Conservation (phyloP, 75 land plant genomes). For the Pseudotsuga menziesii region DNA sequence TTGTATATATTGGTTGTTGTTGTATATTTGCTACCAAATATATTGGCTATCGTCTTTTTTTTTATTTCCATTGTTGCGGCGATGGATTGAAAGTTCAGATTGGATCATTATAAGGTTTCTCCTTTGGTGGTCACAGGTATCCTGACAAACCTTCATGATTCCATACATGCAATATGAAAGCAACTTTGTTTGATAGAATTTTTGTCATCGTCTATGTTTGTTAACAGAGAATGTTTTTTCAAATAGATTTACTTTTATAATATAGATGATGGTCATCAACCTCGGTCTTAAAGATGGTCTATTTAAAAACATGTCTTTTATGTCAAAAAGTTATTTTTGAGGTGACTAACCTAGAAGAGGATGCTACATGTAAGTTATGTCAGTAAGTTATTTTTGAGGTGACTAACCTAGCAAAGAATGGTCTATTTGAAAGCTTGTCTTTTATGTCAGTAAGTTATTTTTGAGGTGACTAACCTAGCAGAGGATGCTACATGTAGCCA, state of each 20-base stretch:
- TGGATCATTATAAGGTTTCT: conserved; percentile 76
- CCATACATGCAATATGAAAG: neutral
- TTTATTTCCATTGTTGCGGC: conserved; percentile 84
- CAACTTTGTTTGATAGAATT: neutral
- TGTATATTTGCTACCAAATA: conserved; percentile 52
- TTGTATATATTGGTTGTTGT: conserved; percentile 70
- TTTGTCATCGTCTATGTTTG: no score
- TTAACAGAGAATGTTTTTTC: no score
- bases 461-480: no score
- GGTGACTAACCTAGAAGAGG: no score
- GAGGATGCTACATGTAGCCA: conserved; percentile 50
- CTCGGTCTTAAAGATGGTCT: neutral
- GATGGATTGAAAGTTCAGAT: conserved; percentile 95
- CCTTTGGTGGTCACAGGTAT: conserved; percentile 99
- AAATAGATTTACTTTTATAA: neutral
- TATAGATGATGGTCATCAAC: neutral
- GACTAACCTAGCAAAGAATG: no score
- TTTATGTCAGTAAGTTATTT: no score
- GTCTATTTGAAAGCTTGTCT: no score
- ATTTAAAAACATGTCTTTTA: neutral
- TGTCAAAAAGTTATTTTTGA: no score
- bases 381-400: neutral
- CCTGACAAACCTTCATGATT: no score
- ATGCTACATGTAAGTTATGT: no score
- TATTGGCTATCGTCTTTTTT: conserved; percentile 60